Evolutionary conservation across 331 rosid genomes (phyloP).

Genomic region (Quercus lobata): DNA sequence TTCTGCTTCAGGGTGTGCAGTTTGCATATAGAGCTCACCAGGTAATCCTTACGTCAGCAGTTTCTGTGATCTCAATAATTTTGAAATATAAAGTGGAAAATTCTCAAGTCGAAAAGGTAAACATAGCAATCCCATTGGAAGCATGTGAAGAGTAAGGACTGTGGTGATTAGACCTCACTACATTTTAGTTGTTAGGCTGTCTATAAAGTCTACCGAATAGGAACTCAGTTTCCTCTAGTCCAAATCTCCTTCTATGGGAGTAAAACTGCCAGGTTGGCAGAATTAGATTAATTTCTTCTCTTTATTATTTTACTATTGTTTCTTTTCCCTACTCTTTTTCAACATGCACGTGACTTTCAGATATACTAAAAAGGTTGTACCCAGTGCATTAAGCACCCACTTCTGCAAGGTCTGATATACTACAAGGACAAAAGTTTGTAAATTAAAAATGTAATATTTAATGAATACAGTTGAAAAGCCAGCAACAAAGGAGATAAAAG

Average conservation of each 20-base stretch:
- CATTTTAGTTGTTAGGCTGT: neutral
- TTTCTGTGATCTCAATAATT: neutral
- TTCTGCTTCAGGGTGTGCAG: constrained; percentile 78
- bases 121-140: neutral
- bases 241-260: neutral
- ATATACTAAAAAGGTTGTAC: neutral
- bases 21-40: constrained; percentile 87
- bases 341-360: neutral
- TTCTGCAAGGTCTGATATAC: neutral
- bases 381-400: too few species aligned
- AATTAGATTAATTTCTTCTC: neutral
- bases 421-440: neutral
- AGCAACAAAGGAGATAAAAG: neutral
- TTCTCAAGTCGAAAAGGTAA: neutral
- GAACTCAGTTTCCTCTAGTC: neutral
- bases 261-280: neutral
- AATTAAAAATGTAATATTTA: neutral
- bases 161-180: neutral
- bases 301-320: neutral
- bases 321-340: neutral
- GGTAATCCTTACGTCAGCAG: constrained; percentile 38
- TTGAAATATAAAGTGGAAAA: neutral
- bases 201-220: neutral
- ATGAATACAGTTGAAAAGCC: neutral
- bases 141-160: neutral